Base-by-base conservation (phyloP, 306 rosid species). In the Alnus glutinosa region DNA sequence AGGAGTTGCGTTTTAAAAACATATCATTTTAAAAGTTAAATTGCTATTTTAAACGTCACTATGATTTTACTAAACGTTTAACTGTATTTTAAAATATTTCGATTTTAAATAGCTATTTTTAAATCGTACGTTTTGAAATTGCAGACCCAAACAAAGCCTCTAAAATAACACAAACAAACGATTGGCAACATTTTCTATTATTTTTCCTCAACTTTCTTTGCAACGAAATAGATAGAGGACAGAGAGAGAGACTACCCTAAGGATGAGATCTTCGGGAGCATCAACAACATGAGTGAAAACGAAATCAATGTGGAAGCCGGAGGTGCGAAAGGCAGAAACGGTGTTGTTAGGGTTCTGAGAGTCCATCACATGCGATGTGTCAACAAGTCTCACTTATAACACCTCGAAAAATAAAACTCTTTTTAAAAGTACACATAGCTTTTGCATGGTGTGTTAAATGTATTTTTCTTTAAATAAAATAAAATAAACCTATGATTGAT, bases 201-300 rank as follows among this genome's bases (percentile, higher is more conserved):
- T 19, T 66, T 46, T 70, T 13, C 18, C 42, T 5, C 58, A 12
- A 3, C 14, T 47, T 70, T 28, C 75, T 70, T n/a, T 47, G 42
- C 75, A 49, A 48, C 18, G 42, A 70, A 4, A 70, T 16, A 15
- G 34, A 55, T 19, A 52, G 46, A 50, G 42, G 57, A 30, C 37
- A 48, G 63, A 18, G 50, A 64, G 55, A 69, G 47, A 79, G 18
- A 73, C 28, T 90, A 96, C 98, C 81, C 98, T 97, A 62, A 93
- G 98, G 67, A 95, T 96, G 70, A 97, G 93, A 93, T 96, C 98
- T 88, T 96, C 98, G 6, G 98, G 97, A 76, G 91, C 99, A 15
- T 85, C 98, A 55, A 73, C 88, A n/a, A 95, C 78, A 37, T 93
- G 96, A 89, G 88, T 85, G 78, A 96, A 95, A 80, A 89, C 92